Percentiles rank a stretch among this genome's conserved stretches.
phyloP scores from a whole-genome alignment of 768 basidiomycete genomes.

The Lyophyllum shimeji region DNA sequence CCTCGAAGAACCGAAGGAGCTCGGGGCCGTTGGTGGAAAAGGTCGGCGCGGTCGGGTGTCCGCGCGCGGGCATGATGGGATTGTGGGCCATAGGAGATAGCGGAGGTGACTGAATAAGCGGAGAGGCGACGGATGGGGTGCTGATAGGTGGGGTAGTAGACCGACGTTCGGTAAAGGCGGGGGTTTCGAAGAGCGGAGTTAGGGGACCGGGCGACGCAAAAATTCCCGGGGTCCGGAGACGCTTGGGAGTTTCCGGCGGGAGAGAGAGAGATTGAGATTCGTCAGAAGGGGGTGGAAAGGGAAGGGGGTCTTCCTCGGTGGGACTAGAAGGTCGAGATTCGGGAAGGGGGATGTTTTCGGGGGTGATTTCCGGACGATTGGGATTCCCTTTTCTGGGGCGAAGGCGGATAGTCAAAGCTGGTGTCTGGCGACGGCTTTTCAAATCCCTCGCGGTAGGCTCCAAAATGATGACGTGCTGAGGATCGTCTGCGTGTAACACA shows the following conservation, averaged over 20 bases:
- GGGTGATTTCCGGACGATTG: neutral
- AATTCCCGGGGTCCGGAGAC: neutral
- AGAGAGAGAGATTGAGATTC: neutral
- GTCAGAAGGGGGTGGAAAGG: neutral
- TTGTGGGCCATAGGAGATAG: neutral
- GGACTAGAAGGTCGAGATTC: neutral
- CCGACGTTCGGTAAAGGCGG: neutral
- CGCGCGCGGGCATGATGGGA: neutral
- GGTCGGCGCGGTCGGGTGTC: neutral
- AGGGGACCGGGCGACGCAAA: neutral
- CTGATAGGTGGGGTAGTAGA: neutral
- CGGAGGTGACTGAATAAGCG: neutral
- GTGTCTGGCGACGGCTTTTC: neutral
- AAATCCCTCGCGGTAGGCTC: constrained; percentile 4
- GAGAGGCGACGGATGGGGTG: too few species aligned
- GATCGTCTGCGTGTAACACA: neutral
- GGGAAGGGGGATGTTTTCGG: neutral
- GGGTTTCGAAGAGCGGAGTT: neutral
- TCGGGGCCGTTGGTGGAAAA: neutral
- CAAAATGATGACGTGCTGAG: neutral
- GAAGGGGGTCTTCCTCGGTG: neutral
- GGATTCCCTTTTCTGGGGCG: neutral
- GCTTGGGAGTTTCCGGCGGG: neutral
- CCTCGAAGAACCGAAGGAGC: neutral
- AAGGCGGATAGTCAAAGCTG: neutral